These are phyloP conservation scores for Peniophora sp. DNA, from an alignment of 1,284 basidiomycete species.

Conservation along the genomic window DNA sequence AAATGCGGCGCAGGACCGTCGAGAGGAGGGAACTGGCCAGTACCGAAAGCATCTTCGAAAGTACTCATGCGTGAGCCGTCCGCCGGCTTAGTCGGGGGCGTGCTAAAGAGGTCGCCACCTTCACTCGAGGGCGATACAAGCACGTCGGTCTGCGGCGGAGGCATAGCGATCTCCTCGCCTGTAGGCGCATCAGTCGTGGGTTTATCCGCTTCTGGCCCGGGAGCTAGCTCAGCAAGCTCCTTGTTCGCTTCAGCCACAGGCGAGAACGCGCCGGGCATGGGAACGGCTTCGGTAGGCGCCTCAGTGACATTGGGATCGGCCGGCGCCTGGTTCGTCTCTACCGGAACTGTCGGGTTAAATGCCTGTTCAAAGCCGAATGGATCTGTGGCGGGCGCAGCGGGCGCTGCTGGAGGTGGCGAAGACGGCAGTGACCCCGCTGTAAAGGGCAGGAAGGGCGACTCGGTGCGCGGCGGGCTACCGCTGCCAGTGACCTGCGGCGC, in stretches of 20 bases:
- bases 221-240: not conserved
- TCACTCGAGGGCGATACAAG: constrained; percentile 28
- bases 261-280: not conserved
- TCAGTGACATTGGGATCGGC: not conserved
- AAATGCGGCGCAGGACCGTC: constrained; percentile 23
- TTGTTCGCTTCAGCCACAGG: not conserved
- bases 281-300: not conserved
- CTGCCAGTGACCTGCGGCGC: too few relatives aligned
- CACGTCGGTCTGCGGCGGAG: constrained; percentile 10
- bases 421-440: constrained; percentile 25
- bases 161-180: not conserved
- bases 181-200: constrained; percentile 16
- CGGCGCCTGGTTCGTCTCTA: not conserved
- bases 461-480: constrained; percentile 25
- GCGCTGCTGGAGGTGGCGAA: constrained; percentile 16
- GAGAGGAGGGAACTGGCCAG: constrained; percentile 36
- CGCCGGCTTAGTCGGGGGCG: constrained; percentile 34
- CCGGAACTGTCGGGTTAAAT: constrained; percentile 22
- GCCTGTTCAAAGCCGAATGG: constrained; percentile 54
- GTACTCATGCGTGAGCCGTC: constrained; percentile 6
- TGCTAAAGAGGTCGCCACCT: constrained; percentile 46
- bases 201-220: constrained; percentile 15
- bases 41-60: constrained; percentile 22
- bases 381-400: constrained; percentile 27
- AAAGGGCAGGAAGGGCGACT: constrained; percentile 51